A percentile compares a stretch with the other conserved stretches of the same genome.
Evolutionary conservation across 108 stramenopile genomes (phyloP).

Genomic region (Aureococcus anophagefferens): DNA sequence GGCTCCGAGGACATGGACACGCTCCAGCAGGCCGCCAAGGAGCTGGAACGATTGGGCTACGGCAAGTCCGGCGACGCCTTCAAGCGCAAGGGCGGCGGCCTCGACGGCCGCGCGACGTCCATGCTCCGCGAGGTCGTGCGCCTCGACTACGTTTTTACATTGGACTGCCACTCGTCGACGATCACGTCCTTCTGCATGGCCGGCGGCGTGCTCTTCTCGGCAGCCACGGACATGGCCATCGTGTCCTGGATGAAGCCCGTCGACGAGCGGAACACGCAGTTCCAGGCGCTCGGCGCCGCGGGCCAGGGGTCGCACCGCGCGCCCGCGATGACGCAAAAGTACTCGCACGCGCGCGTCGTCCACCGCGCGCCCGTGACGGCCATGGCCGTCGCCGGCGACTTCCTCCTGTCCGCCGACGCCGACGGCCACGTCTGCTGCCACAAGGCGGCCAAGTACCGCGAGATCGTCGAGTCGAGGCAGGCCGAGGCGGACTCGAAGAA

Average conservation of each 20-base stretch:
- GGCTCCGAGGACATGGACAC: neutral
- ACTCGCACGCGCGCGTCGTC: neutral
- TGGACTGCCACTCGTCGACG: neutral
- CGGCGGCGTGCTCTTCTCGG: neutral
- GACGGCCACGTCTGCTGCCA: neutral
- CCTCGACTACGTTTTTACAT: neutral
- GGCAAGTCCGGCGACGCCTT: neutral
- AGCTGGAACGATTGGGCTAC: neutral
- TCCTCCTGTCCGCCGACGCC: neutral
- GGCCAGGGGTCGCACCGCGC: neutral
- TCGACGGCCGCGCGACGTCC: neutral
- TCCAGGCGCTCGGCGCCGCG: neutral
- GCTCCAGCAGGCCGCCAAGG: neutral
- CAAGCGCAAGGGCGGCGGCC: neutral
- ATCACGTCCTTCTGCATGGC: neutral
- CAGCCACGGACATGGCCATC: neutral
- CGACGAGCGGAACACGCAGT: neutral
- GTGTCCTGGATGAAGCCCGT: neutral
- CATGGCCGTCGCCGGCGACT: neutral
- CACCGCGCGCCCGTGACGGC: neutral
- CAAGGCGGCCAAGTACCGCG: neutral
- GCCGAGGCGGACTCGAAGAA: neutral
- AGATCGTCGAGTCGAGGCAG: neutral
- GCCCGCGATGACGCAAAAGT: neutral
- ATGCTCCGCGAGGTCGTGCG: neutral